These are phyloP conservation scores for Talaromyces trachyspermus DNA, from an alignment of 495 filamentous ascomycete genomes.

Conservation along the genomic window DNA sequence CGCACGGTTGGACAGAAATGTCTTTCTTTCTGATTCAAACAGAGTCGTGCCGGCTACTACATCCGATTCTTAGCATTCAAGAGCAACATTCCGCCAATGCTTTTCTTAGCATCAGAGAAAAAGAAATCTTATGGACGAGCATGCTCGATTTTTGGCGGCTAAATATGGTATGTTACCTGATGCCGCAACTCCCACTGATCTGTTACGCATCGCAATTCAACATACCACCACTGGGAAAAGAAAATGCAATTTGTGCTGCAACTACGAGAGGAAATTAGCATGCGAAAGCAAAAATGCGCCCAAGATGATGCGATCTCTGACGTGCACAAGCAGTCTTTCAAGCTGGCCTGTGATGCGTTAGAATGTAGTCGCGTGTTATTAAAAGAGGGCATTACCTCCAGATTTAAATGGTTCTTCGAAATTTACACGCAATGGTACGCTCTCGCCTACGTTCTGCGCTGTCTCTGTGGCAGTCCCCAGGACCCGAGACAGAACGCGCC, in stretches of 20 bases:
- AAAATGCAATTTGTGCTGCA: slow-evolving; percentile 22
- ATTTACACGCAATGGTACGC: slow-evolving; percentile 52
- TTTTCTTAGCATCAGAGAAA: slow-evolving; percentile 27
- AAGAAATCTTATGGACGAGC: slow-evolving; percentile 32
- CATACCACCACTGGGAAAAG: slow-evolving; percentile 24
- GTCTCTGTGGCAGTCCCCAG: slow-evolving; percentile 33
- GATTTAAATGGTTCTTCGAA: slow-evolving; percentile 50
- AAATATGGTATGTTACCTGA: slow-evolving; percentile 20
- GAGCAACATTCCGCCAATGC: slow-evolving; percentile 7
- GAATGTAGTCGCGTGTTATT: slow-evolving; percentile 41
- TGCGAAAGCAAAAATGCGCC: slow-evolving; percentile 11
- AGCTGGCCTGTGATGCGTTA: slow-evolving; percentile 15
- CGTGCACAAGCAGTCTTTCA: slow-evolving; percentile 21
- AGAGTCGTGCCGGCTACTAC: slow-evolving; percentile 23
- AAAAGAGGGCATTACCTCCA: slow-evolving; percentile 24
- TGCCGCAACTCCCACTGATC: slow-evolving; percentile 26
- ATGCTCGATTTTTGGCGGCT: slow-evolving; percentile 27
- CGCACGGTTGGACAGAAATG: slow-evolving; percentile 63
- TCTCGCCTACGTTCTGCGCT: slow-evolving; percentile 44
- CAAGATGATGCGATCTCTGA: slow-evolving; percentile 19
- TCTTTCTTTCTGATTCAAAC: slow-evolving; percentile 62
- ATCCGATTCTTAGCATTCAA: slow-evolving; percentile 10
- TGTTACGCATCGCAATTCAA: slow-evolving; percentile 40
- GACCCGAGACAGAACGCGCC: slow-evolving; percentile 36
- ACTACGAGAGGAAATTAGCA: slow-evolving; percentile 18